Percentiles rank a stretch among this genome's conserved stretches.
Evolutionary conservation across 2,329 filamentous ascomycete genomes (phyloP).

Genomic region (Calonectria honghensis): DNA sequence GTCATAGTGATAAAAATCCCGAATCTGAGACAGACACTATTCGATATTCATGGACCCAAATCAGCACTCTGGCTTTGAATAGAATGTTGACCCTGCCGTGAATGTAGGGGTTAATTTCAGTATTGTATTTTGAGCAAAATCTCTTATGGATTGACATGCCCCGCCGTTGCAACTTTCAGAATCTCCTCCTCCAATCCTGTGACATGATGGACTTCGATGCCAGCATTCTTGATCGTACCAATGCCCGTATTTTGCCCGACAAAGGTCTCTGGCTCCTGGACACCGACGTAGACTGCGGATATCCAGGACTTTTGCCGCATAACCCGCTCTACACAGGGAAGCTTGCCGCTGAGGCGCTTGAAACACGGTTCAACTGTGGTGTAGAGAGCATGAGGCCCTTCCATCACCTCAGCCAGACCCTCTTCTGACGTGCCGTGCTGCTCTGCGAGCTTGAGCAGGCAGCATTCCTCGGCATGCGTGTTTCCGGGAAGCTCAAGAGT

Average conservation of each 20-base stretch:
- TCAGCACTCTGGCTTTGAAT: neutral
- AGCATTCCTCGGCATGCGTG: slow-evolving; percentile 97
- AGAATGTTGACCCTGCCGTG: neutral
- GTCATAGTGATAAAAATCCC: neutral
- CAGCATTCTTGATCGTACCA: slow-evolving; percentile 80
- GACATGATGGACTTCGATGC: slow-evolving; percentile 84
- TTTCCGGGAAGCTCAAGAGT: slow-evolving; percentile 94
- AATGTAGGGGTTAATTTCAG: neutral
- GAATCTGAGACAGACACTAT: neutral
- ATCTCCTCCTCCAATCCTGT: slow-evolving; percentile 88
- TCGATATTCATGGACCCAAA: neutral
- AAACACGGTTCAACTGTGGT: slow-evolving; percentile 95
- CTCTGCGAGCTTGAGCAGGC: slow-evolving; percentile 82
- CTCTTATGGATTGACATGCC: slow-evolving; percentile 71
- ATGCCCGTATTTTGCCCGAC: slow-evolving; percentile 88
- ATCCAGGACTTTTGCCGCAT: slow-evolving; percentile 78
- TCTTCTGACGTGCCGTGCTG: slow-evolving; percentile 71
- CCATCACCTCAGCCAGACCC: slow-evolving; percentile 66
- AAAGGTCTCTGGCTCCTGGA: slow-evolving; percentile 92
- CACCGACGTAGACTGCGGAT: slow-evolving; percentile 88
- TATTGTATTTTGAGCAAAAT: neutral
- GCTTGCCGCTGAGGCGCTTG: slow-evolving; percentile 82
- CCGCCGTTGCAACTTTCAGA: slow-evolving; percentile 86
- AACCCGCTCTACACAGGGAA: slow-evolving; percentile 87
- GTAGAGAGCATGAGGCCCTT: slow-evolving; percentile 76